Evolutionary conservation across 2,329 filamentous ascomycete species (phyloP), one percentile per base, ranked within the genome.

Genomic region (Rhynchosporium agropyri): DNA sequence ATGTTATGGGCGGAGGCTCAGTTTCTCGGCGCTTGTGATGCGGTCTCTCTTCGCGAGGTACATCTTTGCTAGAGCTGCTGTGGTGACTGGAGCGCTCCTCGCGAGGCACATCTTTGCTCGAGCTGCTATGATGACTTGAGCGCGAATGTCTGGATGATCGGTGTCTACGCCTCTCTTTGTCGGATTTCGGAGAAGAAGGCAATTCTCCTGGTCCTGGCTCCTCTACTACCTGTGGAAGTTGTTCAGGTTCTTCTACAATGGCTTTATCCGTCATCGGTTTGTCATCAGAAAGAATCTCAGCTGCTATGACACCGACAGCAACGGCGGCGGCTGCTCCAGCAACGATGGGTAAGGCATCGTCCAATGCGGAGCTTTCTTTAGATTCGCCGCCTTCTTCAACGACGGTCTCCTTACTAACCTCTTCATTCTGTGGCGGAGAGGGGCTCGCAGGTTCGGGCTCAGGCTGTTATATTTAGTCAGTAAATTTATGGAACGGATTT

Each of bases 201-300:
- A 61, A 46, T 13, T 59, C 51, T 13, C 57, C 50, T 2, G 53
- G 26, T 5, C 36, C 43, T 31, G 63, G 49, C 36, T 67, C 68
- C 46, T 70, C 67, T 7, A 43, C 49, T 9, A 66, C 64, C 15
- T 59, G 58, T 33, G 65, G 49, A 31, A 71, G 55, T 46, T 63
- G 29, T 53, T 71, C 68, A 8, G 71, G 71, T 51, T 72, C 69
- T 43, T 68, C 67, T 33, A 71, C 69, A 31, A 71, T 64, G 1
- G 53, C 61, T 48, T 65, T 69, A 10, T 70, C 69, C 0, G 66
- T 69, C 5, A 65, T 59, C 15, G 59, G 29, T 40, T 67, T 62
- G n/a, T 62, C 59, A 10, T 65, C 54, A 38, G 58, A 57, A 4
- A 67, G 20, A 31, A 62, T 42, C 33, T 63, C 63, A 13, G 60